Conservation (phyloP, 2,329 filamentous ascomycete species). For the Colletotrichum coccodes region DNA sequence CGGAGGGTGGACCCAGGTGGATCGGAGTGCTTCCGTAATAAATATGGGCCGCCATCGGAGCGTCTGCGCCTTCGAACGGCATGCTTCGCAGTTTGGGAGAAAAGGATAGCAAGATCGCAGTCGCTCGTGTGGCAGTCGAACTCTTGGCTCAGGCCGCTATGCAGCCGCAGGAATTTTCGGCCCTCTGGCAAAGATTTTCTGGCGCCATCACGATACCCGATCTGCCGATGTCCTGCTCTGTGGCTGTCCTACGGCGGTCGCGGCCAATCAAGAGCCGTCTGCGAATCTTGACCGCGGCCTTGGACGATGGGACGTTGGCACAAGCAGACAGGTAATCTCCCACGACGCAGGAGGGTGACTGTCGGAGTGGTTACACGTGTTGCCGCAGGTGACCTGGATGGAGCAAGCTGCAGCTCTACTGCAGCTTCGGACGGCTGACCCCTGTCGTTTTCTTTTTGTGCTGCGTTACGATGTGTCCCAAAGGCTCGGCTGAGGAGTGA, state of each 20-base stretch:
- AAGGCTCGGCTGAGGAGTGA: neutral
- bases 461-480: neutral
- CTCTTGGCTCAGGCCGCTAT: constrained; percentile 1
- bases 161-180: neutral
- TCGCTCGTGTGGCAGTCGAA: neutral
- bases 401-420: constrained; percentile 22
- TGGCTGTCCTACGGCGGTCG: neutral
- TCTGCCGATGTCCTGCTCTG: neutral
- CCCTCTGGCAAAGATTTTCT: neutral
- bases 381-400: constrained; percentile 27
- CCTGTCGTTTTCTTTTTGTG: constrained; percentile 5
- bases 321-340: constrained; percentile 10
- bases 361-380: constrained; percentile 32
- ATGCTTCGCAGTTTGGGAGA: neutral
- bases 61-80: neutral
- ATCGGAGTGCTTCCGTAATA: neutral
- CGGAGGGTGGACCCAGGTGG: neutral
- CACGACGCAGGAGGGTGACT: constrained; percentile 3
- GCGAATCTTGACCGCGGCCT: constrained; percentile 3
- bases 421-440: constrained; percentile 20
- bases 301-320: neutral
- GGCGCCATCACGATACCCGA: constrained; percentile 6
- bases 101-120: neutral
- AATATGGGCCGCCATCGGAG: too few species aligned
- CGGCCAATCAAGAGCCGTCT: constrained; percentile 1